Conservation (phyloP, 2,329 filamentous ascomycete species). For the Trichophyton schoenleinii region DNA sequence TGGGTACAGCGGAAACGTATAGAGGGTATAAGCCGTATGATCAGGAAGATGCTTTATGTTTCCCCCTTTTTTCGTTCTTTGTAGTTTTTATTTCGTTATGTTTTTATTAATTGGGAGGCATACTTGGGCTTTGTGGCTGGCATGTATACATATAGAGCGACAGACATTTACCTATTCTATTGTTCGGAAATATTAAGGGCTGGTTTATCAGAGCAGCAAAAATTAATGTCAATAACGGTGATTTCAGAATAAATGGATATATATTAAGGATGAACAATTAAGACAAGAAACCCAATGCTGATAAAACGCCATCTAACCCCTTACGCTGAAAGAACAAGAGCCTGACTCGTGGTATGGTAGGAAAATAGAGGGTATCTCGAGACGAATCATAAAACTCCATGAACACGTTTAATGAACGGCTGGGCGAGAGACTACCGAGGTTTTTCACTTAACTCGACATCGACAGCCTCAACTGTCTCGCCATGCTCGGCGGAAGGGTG, state of each 20-base stretch:
- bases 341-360: neutral
- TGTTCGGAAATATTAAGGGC: neutral
- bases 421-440: neutral
- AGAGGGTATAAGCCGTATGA: neutral
- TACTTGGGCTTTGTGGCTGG: neutral
- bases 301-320: neutral
- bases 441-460: neutral
- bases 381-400: neutral
- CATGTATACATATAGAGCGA: neutral
- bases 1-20: slow-evolving; percentile 34
- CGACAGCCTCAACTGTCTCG: neutral
- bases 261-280: neutral
- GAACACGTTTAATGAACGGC: neutral
- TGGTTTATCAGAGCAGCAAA: neutral
- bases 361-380: neutral
- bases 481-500: neutral
- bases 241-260: neutral
- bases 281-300: neutral
- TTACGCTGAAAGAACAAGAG: neutral
- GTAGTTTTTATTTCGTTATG: neutral
- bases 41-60: neutral
- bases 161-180: neutral
- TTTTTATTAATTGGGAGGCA: neutral
- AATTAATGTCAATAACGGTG: neutral
- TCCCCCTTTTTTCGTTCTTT: neutral